Conservation (phyloP, 164 flowering plant genomes). For the Liriodendron chinense region DNA sequence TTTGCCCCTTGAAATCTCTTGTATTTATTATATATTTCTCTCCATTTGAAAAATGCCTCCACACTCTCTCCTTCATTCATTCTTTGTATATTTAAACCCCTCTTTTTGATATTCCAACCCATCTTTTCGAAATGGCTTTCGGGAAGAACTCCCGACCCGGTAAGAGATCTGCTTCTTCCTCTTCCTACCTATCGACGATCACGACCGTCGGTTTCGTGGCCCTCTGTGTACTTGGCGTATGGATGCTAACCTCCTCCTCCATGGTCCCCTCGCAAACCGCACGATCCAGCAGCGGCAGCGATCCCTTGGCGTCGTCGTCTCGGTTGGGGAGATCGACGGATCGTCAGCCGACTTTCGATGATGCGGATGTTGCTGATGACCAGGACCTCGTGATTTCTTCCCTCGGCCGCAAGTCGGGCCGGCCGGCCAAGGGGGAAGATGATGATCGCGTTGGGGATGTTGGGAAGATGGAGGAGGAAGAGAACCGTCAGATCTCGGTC, state of each 20-base stretch:
- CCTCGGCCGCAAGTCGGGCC: background rate
- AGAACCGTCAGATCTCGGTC: background rate
- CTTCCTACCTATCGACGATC: slow-evolving; percentile 52
- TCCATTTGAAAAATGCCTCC: background rate
- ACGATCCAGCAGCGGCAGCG: background rate
- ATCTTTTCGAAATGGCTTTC: slow-evolving; percentile 27
- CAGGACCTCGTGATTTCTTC: background rate
- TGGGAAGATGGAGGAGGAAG: slow-evolving; percentile 3
- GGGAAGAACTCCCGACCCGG: slow-evolving; percentile 35
- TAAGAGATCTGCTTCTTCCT: slow-evolving; percentile 49
- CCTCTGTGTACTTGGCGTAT: slow-evolving; percentile 57
- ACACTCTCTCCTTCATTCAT: background rate
- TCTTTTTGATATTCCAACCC: background rate
- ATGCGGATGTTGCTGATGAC: background rate
- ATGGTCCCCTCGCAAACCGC: slow-evolving; percentile 21
- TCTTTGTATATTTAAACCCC: background rate
- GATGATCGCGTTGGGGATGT: background rate
- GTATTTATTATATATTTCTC: background rate
- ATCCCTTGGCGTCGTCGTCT: background rate
- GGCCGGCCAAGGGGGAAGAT: background rate
- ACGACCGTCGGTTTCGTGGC: slow-evolving; percentile 53
- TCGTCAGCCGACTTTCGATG: slow-evolving; percentile 4
- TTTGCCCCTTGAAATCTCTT: background rate
- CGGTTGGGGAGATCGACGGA: slow-evolving; percentile 3
- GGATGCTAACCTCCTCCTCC: slow-evolving; percentile 69